A percentile compares a stretch with the other conserved stretches of the same genome.
Evolutionary conservation across 2,329 filamentous ascomycete genomes (phyloP).

Genomic region (Stagonosporopsis rhizophila): DNA sequence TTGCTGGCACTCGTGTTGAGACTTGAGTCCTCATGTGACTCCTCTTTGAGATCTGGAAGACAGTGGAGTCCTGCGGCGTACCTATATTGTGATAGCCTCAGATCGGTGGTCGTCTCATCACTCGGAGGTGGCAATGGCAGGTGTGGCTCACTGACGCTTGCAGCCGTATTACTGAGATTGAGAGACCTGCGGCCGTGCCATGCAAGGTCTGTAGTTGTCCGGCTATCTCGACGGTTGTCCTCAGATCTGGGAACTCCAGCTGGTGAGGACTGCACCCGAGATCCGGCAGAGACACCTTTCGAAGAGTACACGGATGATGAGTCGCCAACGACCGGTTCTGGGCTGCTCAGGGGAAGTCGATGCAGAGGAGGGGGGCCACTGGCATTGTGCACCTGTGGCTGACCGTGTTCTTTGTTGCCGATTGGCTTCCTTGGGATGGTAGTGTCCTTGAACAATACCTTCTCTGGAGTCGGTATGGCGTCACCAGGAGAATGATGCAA

Average conservation of each 20-base stretch:
- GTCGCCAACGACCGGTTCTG: conserved; percentile 21
- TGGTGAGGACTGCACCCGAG: conserved; percentile 25
- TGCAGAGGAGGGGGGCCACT: conserved; percentile 12
- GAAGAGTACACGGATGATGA: conserved; percentile 37
- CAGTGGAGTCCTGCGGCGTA: conserved; percentile 42
- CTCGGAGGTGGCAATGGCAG: conserved; percentile 21
- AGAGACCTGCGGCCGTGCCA: conserved; percentile 34
- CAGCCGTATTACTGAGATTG: conserved; percentile 8
- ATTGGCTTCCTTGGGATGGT: conserved; percentile 4
- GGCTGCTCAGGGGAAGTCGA: conserved; percentile 24
- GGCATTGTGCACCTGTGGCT: conserved; percentile 6
- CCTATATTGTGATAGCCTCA: conserved; percentile 40
- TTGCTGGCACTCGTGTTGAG: conserved; percentile 48
- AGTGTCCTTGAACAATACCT: conserved; percentile 19
- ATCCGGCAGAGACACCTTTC: conserved; percentile 27
- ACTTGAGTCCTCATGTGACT: conserved; percentile 57
- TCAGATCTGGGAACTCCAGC: conserved; percentile 17
- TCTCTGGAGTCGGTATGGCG: conserved; percentile 20
- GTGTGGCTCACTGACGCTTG: conserved; percentile 18
- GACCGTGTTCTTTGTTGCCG: conserved; percentile 10
- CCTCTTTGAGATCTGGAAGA: conserved; percentile 57
- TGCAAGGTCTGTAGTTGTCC: conserved; percentile 45
- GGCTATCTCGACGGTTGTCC: conserved; percentile 37
- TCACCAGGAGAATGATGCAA: conserved; percentile 12
- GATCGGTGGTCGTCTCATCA: conserved; percentile 44